Evolutionary conservation across 2,329 filamentous ascomycete species (phyloP).

Genomic region (Alternaria dauci): DNA sequence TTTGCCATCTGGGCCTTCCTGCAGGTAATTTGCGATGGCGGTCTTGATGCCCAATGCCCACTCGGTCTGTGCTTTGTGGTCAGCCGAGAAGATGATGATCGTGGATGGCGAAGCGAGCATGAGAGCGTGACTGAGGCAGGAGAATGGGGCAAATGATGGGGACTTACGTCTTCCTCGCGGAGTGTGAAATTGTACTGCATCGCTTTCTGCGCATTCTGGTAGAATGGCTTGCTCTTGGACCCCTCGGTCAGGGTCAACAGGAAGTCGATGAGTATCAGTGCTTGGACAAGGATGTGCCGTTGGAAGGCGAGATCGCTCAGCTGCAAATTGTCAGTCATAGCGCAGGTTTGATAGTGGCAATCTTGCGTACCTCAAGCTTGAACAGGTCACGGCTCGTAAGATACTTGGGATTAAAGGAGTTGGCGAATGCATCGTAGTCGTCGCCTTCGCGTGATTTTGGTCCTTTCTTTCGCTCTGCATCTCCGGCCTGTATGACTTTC

Average conservation of each 20-base stretch:
- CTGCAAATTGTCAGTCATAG: constrained; percentile 56
- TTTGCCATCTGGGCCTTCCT: constrained; percentile 80
- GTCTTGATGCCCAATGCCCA: constrained; percentile 84
- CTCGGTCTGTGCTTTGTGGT: constrained; percentile 67
- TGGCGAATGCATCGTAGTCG: constrained; percentile 69
- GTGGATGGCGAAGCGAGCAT: constrained; percentile 28
- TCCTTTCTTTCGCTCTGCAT: constrained; percentile 68
- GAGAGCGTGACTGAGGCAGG: constrained; percentile 23
- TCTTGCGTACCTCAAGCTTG: constrained; percentile 77
- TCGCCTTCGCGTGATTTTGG: constrained; percentile 69
- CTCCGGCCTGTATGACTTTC: constrained; percentile 72
- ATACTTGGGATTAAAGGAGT: constrained; percentile 95
- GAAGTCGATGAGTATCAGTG: constrained; percentile 93
- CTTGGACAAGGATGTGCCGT: constrained; percentile 92
- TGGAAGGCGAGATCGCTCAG: constrained; percentile 94
- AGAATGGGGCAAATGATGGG: constrained; percentile 20
- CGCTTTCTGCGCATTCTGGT: constrained; percentile 80
- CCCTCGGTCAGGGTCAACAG: constrained; percentile 86
- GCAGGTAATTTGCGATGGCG: constrained; percentile 82
- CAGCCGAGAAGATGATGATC: constrained; percentile 42
- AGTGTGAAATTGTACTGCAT: constrained; percentile 82
- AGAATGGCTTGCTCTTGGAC: constrained; percentile 79
- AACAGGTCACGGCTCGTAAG: constrained; percentile 97
- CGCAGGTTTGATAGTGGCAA: constrained; percentile 24
- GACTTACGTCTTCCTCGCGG: constrained; percentile 81